Base-by-base conservation (phyloP, 2,329 filamentous ascomycete genomes). In the Knufia fluminis region DNA sequence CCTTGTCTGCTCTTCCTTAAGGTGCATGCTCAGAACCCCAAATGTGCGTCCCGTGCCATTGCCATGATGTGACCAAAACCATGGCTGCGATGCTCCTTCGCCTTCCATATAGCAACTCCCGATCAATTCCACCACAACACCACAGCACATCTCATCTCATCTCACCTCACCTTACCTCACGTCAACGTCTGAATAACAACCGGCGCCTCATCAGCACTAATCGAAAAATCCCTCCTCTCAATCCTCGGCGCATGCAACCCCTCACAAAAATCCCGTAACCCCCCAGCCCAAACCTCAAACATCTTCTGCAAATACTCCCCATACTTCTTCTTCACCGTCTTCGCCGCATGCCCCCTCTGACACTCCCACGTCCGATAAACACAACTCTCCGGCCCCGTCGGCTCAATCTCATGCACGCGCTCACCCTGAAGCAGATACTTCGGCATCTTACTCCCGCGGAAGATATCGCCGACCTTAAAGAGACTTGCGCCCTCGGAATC, bases 371-470 rank as follows among this genome's bases (percentile, higher is more conserved):
- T 52, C 47, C 52, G 53, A 38, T 59, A 59, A 36, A 57, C 52
- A 40, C 57, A 51, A 67, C 71, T 49, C 63, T 59, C 55, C 66
- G 58, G 60, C 66, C 59, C 45, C 56, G 64, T 59, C 49, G 69
- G 68, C 17, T 60, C 59, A 31, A 75, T 61, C 61, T 74, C 72
- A 53, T 74, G 71, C n/a, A 71, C 68, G 9, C 71, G 60, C 55
- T 75, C 70, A 24, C 68, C 65, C 44, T 59, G 63, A 46, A 74
- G 49, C 16, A 75, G 42, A n/a, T 59, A 65, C 2, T 54, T 56
- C 8, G 64, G 56, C 14, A 61, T 67, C 59, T 31, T 49, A 31
- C 12, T 52, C 50, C 65, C 65, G 65, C 2, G 19, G 10, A 61
- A 57, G 16, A 67, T 61, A 1, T 60, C 59, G 2, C 60, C 62